Evolutionary conservation across 176 grass and related monocot genomes (phyloP), one percentile per base, ranked within the genome.

Genomic region (Rhipidocladum racemiflorum): DNA sequence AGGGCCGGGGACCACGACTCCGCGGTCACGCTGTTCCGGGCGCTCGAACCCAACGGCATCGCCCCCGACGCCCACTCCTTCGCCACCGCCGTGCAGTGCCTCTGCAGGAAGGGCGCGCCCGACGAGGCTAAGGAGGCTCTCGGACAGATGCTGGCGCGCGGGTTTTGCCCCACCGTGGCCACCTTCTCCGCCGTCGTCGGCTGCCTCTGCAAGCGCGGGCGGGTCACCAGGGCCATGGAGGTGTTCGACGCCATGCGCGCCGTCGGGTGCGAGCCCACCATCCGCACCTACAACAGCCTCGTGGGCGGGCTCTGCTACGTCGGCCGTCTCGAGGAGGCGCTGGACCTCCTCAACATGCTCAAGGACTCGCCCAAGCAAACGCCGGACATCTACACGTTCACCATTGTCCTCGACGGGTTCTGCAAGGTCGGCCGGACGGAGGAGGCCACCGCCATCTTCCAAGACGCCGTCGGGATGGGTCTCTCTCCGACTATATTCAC

Each of bases 361-460:
- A 95, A 90, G 86, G 82, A 50, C 36, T 86, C 92, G 55, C 79
- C 90, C 30, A 77, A 80, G 54, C 68, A 61, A 32, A 50, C 69
- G 64, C 87, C 96, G 20, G 87, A 93, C 80, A 99, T 99, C 40
- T 93, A 93, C 62, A 90, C 90, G 15, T 99, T 84, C 72, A 95
- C 83, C 69, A 70, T 95, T 48, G 85, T 95, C 42, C 87, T 99
- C 34, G 85, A 93, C 71, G 90, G 82, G 4, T 93, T 90, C 82
- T 99, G 96, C 75, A 99, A 90, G 82, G 96, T 99, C n/a, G 87
- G 89, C 9, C 56, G 81, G 73, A 65, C 86, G 32, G 89, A 90
- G 68, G 87, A 93, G 66, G 91, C 96, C 49, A 57, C 82, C 74
- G 71, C 77, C 65, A 77, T 99, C 62, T 91, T 90, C 46, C 82